A percentile compares a stretch with the other conserved stretches of the same genome.
Conservation (phyloP, 306 rosid species). For the Begonia fuchsioides region DNA sequence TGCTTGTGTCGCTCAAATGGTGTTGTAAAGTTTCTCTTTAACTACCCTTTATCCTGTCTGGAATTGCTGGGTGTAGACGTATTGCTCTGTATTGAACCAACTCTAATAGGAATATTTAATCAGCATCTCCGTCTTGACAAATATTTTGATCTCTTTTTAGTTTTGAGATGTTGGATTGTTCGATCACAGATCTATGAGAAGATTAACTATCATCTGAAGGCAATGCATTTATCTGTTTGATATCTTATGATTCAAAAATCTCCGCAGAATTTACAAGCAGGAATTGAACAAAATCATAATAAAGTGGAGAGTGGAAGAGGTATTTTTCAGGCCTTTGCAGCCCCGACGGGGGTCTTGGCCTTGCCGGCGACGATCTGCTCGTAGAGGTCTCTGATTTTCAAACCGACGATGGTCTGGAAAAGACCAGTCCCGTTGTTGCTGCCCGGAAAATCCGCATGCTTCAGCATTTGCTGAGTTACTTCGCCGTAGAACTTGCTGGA, state of each 20-base stretch:
- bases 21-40: background rate
- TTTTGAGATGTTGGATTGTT: too few relatives aligned
- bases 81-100: background rate
- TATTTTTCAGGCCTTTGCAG: conserved; percentile 35
- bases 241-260: conserved; percentile 17
- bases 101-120: background rate
- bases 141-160: too few relatives aligned
- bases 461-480: conserved; percentile 95
- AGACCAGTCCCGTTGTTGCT: conserved; percentile 98
- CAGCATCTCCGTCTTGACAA: too few relatives aligned
- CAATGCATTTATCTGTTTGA: background rate
- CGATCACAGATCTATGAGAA: too few relatives aligned
- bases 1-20: too few relatives aligned
- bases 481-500: conserved; percentile 94
- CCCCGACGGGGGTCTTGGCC: conserved; percentile 41
- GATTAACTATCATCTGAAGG: too few relatives aligned
- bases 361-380: conserved; percentile 61
- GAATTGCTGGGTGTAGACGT: conserved; percentile 1
- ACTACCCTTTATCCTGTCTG: background rate
- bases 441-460: conserved; percentile 92
- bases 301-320: conserved; percentile 7
- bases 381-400: conserved; percentile 79
- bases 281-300: conserved; percentile 13
- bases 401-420: conserved; percentile 87
- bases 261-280: conserved; percentile 15